phyloP scores from a whole-genome alignment of 345 rosid genomes.

The Hevea brasiliensis region DNA sequence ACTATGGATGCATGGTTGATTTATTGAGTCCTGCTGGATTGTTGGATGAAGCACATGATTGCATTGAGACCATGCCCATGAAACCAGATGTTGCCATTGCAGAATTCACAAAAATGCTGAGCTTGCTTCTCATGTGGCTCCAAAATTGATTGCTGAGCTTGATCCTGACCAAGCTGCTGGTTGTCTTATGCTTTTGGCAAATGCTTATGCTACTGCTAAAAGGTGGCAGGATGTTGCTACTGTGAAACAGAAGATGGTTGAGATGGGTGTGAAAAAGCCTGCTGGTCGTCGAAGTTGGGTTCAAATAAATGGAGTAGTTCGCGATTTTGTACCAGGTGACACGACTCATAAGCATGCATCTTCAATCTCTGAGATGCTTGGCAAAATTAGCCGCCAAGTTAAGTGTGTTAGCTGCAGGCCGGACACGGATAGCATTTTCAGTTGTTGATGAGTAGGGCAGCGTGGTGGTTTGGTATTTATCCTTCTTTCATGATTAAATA shows the following conservation, averaged over 20 bases:
- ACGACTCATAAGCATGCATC: conserved; percentile 17
- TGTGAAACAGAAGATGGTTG: conserved; percentile 33
- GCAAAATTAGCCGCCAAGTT: conserved; percentile 27
- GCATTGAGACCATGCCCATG: conserved; percentile 40
- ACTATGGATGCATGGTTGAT: conserved; percentile 51
- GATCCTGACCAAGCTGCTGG: conserved; percentile 36
- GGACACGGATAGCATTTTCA: conserved; percentile 10
- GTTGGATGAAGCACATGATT: conserved; percentile 41
- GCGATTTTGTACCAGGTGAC: conserved; percentile 31
- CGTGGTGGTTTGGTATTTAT: neutral
- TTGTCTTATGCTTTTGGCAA: conserved; percentile 41
- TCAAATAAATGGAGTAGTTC: conserved; percentile 33
- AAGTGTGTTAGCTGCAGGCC: conserved; percentile 23
- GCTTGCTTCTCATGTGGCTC: conserved; percentile 43
- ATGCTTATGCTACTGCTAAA: conserved; percentile 38
- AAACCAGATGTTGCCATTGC: conserved; percentile 43
- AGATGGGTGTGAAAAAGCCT: conserved; percentile 35
- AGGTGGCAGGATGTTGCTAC: conserved; percentile 47
- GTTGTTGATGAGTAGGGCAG: neutral
- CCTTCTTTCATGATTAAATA: too few relatives aligned
- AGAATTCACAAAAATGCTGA: conserved; percentile 39
- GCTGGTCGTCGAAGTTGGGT: conserved; percentile 41
- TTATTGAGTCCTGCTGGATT: conserved; percentile 48
- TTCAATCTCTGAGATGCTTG: conserved; percentile 33
- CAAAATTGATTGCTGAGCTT: conserved; percentile 31